Conservation (phyloP, 192 early-diverging fungal genomes). For the Gonapodya prolifera region DNA sequence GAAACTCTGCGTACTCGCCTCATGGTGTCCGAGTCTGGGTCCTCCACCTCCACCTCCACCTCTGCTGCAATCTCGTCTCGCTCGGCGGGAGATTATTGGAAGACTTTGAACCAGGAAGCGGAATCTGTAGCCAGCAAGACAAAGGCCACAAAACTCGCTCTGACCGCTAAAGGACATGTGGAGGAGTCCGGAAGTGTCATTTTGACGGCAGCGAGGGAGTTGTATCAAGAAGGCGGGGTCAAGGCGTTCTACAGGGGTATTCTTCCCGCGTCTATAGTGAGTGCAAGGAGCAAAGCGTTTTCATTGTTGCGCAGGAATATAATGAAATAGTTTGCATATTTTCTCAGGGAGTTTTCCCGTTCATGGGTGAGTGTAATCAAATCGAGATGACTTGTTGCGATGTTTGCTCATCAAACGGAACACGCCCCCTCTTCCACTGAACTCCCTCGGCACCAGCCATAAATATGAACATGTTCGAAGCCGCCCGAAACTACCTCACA, state of each 20-base stretch:
- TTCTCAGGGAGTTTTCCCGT: not conserved
- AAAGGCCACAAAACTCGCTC: not conserved
- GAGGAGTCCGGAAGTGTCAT: not conserved
- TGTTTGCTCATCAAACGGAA: no score
- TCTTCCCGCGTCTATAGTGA: not conserved
- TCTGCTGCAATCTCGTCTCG: not conserved
- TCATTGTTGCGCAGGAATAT: no score
- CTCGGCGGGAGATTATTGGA: not conserved
- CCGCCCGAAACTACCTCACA: not conserved
- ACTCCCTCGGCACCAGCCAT: no score
- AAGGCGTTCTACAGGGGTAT: not conserved
- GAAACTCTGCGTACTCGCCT: not conserved
- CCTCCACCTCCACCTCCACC: not conserved
- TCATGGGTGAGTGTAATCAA: not conserved
- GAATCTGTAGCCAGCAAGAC: no score
- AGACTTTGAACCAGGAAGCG: not conserved
- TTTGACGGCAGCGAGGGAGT: not conserved
- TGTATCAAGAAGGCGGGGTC: not conserved
- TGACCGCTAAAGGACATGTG: not conserved
- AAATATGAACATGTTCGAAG: not conserved
- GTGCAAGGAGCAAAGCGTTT: not conserved
- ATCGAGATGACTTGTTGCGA: no score
- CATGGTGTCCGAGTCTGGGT: not conserved
- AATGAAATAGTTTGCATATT: not conserved
- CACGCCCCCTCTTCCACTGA: no score